phyloP scores from a whole-genome alignment of 257 asterid species.

The Fraxinus americana region DNA sequence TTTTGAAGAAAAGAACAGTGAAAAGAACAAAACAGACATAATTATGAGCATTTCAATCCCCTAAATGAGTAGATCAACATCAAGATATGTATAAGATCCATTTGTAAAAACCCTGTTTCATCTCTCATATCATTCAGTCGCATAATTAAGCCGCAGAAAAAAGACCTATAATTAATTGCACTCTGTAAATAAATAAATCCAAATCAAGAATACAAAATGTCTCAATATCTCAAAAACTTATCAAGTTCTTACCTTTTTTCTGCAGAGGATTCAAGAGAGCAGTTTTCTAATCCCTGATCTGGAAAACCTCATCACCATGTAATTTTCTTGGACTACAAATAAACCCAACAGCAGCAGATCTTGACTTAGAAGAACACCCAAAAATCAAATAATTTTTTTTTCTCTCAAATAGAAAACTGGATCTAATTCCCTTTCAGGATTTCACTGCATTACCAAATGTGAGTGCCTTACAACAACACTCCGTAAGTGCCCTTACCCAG shows the following conservation, averaged over 20 bases:
- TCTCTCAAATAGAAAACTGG: constrained; percentile 29
- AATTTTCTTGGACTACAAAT: constrained; percentile 27
- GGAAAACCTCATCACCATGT: constrained; percentile 43
- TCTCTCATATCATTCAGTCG: constrained; percentile 20
- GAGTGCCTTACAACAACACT: constrained; percentile 28
- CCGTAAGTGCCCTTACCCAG: constrained; percentile 38
- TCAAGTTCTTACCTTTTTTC: constrained; percentile 45
- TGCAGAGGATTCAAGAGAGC: constrained; percentile 32
- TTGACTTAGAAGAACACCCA: constrained; percentile 36
- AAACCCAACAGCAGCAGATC: constrained; percentile 49
- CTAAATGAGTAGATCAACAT: constrained; percentile 33
- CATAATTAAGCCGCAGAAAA: constrained; percentile 16
- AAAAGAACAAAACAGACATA: neutral
- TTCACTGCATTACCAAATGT: constrained; percentile 42
- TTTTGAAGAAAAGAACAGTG: constrained; percentile 22
- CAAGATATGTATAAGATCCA: constrained; percentile 36
- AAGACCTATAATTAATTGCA: constrained; percentile 5
- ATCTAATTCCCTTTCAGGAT: constrained; percentile 22
- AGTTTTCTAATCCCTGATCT: constrained; percentile 65
- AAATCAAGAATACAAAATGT: constrained; percentile 5
- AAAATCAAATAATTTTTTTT: constrained; percentile 22
- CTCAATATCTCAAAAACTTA: constrained; percentile 9
- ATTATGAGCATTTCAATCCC: constrained; percentile 14
- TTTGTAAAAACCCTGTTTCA: constrained; percentile 17
- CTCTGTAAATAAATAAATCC: constrained; percentile 1